These are phyloP conservation scores for Phytophthora rubi DNA, from an alignment of 352 stramenopile genomes.

Conservation along the genomic window DNA sequence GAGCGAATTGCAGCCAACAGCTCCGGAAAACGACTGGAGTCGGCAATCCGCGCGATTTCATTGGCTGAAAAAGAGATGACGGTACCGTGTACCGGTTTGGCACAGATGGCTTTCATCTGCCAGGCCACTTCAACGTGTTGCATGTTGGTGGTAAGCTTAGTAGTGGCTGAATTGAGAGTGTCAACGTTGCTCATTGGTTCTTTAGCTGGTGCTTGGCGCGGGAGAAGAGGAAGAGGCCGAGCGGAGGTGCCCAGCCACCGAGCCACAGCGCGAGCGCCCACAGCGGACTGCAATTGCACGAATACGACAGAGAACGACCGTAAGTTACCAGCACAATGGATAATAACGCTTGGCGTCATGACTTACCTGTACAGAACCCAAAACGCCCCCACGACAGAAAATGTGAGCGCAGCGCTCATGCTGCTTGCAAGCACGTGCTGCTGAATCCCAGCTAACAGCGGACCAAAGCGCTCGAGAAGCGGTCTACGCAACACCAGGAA, in stretches of 20 bases:
- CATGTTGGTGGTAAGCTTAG: too few relatives aligned
- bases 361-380: slow-evolving; percentile 63
- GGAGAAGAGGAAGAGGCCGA: slow-evolving; percentile 40
- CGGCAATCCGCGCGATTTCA: slow-evolving; percentile 22
- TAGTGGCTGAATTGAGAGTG: not conserved
- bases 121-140: not conserved
- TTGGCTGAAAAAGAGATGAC: slow-evolving; percentile 35
- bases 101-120: not conserved
- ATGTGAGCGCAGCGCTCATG: slow-evolving; percentile 58
- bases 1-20: slow-evolving; percentile 17
- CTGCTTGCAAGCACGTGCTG: slow-evolving; percentile 53
- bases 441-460: slow-evolving; percentile 42
- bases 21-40: slow-evolving; percentile 58
- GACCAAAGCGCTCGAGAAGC: slow-evolving; percentile 42
- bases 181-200: slow-evolving; percentile 31
- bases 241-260: slow-evolving; percentile 38
- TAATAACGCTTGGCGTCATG: not conserved
- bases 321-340: not conserved
- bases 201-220: slow-evolving; percentile 38
- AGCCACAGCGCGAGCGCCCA: slow-evolving; percentile 48
- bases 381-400: slow-evolving; percentile 47
- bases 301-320: not conserved
- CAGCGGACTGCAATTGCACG: slow-evolving; percentile 42
- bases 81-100: not conserved
- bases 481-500: slow-evolving; percentile 62